Base-by-base conservation (phyloP, 2,329 filamentous ascomycete genomes). In the Allantophomopsis lycopodina region DNA sequence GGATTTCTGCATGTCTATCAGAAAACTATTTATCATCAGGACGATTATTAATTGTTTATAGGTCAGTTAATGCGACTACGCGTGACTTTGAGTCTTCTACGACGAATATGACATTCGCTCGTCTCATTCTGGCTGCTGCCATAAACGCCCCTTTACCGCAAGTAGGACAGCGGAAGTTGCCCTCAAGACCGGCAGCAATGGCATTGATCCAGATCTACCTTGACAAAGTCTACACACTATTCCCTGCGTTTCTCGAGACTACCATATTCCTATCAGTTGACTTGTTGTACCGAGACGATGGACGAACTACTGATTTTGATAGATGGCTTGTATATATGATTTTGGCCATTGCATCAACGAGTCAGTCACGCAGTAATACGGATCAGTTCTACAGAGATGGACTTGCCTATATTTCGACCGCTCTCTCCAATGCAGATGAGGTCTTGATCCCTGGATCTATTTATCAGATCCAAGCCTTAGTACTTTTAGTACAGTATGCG, bases 61-160 rank as follows among this genome's bases (percentile, higher is more conserved):
- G 86, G 41, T 86, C 89, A 5, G 85, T 98, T 54, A 94, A 94
- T 63, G 88, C 91, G 20, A 95, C 88, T 0, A 89, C 88, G 2
- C 74, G 87, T 54, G 91, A 96, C 58, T 95, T 95, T 54, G 86
- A 94, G 56, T 82, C 86, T 7, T 86, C 88, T 42, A 79, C 83
- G 21, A 82, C 77, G 44, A 86, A 85, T 52, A 93, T 94, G 73
- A 94, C 87, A 0, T 95, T 95, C 67, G 85, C 87, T 18, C 79
- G 85, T 30, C 70, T 96, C 15, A 82, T 95, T 17, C 64, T 94
- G 20, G 84, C 84, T n/a, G 83, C 89, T 5, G 79, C 84, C 31
- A 75, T 75, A 8, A 84, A 85, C 49, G 79, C 87, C 52, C 65
- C 73, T 7, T 61, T 93, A 16, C 83, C 83, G 4, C 68, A 73